Conservation (phyloP, 2,329 filamentous ascomycete species). For the Knufia fluminis region DNA sequence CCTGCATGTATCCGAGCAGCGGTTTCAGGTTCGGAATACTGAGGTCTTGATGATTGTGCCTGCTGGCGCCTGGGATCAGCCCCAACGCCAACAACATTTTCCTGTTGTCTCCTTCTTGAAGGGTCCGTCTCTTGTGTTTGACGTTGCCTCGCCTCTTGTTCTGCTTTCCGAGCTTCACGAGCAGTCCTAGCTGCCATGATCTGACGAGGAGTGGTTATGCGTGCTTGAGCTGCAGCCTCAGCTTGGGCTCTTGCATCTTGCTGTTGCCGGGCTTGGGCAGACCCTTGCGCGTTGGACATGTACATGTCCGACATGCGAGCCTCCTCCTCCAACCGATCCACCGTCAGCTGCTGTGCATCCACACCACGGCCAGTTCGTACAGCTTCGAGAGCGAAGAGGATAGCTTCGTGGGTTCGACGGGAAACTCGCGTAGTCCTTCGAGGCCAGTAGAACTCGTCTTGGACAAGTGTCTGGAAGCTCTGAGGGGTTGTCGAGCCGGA, state of each 20-base stretch:
- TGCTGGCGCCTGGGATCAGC: constrained; percentile 33
- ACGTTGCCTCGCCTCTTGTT: constrained; percentile 51
- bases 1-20: constrained; percentile 10
- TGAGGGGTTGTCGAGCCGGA: constrained; percentile 25
- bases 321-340: constrained; percentile 77
- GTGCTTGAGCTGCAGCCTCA: constrained; percentile 29
- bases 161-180: constrained; percentile 62
- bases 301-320: constrained; percentile 83
- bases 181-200: constrained; percentile 83
- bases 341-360: constrained; percentile 62
- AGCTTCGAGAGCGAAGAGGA: constrained; percentile 83
- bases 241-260: constrained; percentile 46
- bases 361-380: constrained; percentile 45
- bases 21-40: constrained; percentile 3
- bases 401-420: constrained; percentile 74
- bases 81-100: constrained; percentile 50
- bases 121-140: constrained; percentile 37
- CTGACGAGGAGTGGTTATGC: constrained; percentile 71
- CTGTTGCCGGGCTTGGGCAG: constrained; percentile 29
- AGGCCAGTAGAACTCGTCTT: constrained; percentile 45
- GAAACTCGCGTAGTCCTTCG: constrained; percentile 55
- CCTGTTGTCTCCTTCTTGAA: constrained; percentile 41
- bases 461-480: constrained; percentile 27
- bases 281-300: constrained; percentile 43
- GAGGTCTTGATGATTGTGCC: constrained; percentile 6